Base-by-base conservation (phyloP, 306 rosid genomes). In the Inga laurina region DNA sequence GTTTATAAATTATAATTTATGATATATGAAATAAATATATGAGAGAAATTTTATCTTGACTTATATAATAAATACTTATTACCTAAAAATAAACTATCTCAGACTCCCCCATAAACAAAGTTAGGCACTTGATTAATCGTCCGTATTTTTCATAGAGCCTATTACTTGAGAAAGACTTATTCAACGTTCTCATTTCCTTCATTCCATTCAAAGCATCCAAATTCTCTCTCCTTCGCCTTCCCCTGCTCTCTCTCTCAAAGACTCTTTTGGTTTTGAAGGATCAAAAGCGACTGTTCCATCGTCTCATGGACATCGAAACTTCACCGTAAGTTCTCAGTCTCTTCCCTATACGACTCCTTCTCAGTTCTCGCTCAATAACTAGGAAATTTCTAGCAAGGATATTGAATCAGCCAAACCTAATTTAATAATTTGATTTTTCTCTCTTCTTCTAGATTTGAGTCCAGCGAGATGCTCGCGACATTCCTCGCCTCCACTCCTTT, bases 401-500 rank as follows among this genome's bases (percentile, higher is more conserved):
- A 54, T 18, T 54, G 18, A 30, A 30, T 13, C 5, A 32, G 9
- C 32, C 24, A 13, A 12, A 22, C 9, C 18, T 66, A 10, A 37
- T 32, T 13, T 54, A 19, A 19, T 18, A 52, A 5, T 52, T 18
- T n/a, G 3, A 7, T 6, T 15, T 19, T 19, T 8, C 12, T 54
- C 54, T 65, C 45, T 72, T 54, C 34, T 71, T 76, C 22, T 81
- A 92, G 94, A 82, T 92, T 92, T 77, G 97, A 94, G 82, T 83
- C 85, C 51, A 92, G 97, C 79, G 94, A 92, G 84, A 81, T 81
- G 84, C 67, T 88, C 68, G 93, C 97, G 0, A 79, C 87, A 56
- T 80, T 91, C n/a, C 72, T 94, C 85, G 86, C 89, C 5, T 92
- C 97, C 2, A 92, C 92, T 45, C 95, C 94, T 1, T 75, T 94